Base-by-base conservation (phyloP, 257 asterid species). In the Lavandula angustifolia region DNA sequence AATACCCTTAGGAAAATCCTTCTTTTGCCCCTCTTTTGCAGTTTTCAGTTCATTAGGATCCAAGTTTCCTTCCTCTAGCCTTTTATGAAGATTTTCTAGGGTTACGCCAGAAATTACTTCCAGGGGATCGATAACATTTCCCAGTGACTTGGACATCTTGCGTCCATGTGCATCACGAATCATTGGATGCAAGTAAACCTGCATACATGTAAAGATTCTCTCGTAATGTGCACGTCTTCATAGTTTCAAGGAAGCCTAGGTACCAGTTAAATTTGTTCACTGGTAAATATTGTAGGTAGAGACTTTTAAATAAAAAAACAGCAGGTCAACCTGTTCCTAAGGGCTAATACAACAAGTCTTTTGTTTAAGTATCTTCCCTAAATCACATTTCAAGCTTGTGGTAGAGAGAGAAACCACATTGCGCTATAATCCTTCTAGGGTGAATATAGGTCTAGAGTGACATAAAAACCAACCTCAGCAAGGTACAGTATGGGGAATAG, bases 101-200 rank as follows among this genome's bases (percentile, higher is more conserved):
- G 86, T 70, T 57, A 89, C 79, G 62, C 99, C 99, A 61, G 69
- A 82, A 64, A 92, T 87, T 22, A 92, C 96, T 81, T 92, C 97
- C 29, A 89, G 75, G 42, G 97, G 99, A 69, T 92, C 99, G 52
- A 89, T 57, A 44, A 92, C 99, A 84, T 92, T 92, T 51, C 98
- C 98, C 56, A 89, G 71, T n/a, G 98, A 89, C 81, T 92, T 92
- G 10, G 98, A 92, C 98, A 92, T 92, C 81, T 92, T 92, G 67
- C 97, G 97, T 43, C 99, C 99, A 76, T 89, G 99, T 0, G 99
- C 96, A 83, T 92, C 99, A 42, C 99, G 91, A 60, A 92, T 75
- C 95, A 92, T 92, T 43, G 96, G 97, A 70, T 92, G 99, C 85
- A 89, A 79, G 72, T 89, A 92, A 75, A 92, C 95, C 99, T 89